Evolutionary conservation across 352 stramenopile species (phyloP).

Genomic region (Phytophthora meadii): DNA sequence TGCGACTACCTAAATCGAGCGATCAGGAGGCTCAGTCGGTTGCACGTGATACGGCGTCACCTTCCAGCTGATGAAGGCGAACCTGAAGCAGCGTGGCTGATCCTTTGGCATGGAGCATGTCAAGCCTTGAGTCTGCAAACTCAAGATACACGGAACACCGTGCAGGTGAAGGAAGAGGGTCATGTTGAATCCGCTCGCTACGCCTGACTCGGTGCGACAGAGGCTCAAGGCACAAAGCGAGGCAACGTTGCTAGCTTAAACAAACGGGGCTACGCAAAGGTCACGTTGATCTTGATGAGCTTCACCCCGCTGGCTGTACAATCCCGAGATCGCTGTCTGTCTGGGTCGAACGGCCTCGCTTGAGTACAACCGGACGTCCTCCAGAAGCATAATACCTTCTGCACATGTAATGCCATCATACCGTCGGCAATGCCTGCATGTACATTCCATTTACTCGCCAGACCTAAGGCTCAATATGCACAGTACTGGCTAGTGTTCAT

Average conservation of each 20-base stretch:
- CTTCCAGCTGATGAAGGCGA: slow-evolving; percentile 7
- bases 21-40: too few species aligned
- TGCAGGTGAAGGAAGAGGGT: not conserved
- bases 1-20: slow-evolving; percentile 7
- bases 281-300: slow-evolving; percentile 20
- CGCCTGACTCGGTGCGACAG: slow-evolving; percentile 18
- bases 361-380: slow-evolving; percentile 5
- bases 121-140: not conserved
- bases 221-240: slow-evolving; percentile 2
- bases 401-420: too few species aligned
- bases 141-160: not conserved
- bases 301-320: slow-evolving; percentile 7
- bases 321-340: slow-evolving; percentile 22
- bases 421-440: too few species aligned
- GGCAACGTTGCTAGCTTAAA: slow-evolving; percentile 9
- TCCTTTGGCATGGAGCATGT: not conserved
- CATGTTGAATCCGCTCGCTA: not conserved
- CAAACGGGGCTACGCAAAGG: slow-evolving; percentile 6
- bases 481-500: slow-evolving; percentile 28
- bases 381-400: too few species aligned
- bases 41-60: not conserved
- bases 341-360: slow-evolving; percentile 9
- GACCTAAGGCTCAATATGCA: slow-evolving; percentile 4
- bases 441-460: not conserved
- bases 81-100: not conserved